A percentile compares a stretch with the other conserved stretches of the same genome.
These are phyloP conservation scores for Halenospora varia DNA, from an alignment of 495 filamentous ascomycete species.

Conservation along the genomic window DNA sequence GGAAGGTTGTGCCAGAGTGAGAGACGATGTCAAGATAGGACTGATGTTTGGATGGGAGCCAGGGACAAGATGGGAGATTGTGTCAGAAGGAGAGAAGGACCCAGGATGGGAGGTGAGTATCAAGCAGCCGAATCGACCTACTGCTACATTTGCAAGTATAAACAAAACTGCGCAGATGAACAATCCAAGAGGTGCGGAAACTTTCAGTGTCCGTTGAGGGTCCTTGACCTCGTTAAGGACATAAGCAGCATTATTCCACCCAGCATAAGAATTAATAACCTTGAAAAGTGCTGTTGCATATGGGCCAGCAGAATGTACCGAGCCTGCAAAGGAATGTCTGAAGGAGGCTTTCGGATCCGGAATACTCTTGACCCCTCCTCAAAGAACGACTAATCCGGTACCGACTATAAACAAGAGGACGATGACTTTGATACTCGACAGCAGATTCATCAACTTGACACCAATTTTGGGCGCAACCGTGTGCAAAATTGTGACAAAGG, in stretches of 20 bases:
- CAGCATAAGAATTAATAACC: constrained; percentile 56
- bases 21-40: too few species aligned
- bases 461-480: constrained; percentile 47
- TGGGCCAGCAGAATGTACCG: constrained; percentile 12
- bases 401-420: constrained; percentile 40
- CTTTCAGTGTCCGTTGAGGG: constrained; percentile 44
- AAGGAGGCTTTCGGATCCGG: constrained; percentile 33
- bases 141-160: constrained; percentile 49
- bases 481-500: constrained; percentile 47
- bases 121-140: background rate
- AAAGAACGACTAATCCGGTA: constrained; percentile 40
- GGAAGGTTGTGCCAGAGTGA: too few species aligned
- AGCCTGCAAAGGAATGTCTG: constrained; percentile 29
- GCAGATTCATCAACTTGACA: constrained; percentile 43
- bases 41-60: too few species aligned
- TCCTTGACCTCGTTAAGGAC: constrained; percentile 46
- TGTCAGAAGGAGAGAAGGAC: too few species aligned
- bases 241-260: constrained; percentile 12
- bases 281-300: constrained; percentile 60
- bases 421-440: constrained; percentile 46
- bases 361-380: constrained; percentile 28
- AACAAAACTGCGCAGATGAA: constrained; percentile 44
- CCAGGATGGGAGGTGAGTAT: too few species aligned
- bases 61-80: too few species aligned
- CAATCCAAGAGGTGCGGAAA: constrained; percentile 45